Evolutionary conservation across 306 rosid species (phyloP), one percentile per base, ranked within the genome.

Genomic region (Potentilla sterilis): DNA sequence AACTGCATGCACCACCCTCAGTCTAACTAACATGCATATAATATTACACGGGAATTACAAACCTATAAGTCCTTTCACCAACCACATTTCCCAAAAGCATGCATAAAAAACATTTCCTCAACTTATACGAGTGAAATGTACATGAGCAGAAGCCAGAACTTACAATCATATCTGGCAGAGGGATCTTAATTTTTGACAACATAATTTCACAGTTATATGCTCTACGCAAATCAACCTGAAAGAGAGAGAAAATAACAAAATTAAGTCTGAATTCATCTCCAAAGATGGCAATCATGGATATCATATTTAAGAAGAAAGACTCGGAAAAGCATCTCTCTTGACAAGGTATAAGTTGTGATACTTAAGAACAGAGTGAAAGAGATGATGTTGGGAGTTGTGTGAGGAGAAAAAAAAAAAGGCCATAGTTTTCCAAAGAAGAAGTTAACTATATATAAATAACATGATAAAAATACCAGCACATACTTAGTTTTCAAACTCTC

Each of bases 141-240:
- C 54, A 52, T 47, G 18, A 69, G 67, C 13, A 43, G 54, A 81
- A 67, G 24, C 2, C 67, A 47, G 28, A 28, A 82, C 91, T 85
- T 85, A 87, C 91, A 47, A 87, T 80, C 88, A 87, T 80, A 34
- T 87, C 91, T 41, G 91, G 84, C 80, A 87, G 70, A 37, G 91
- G 88, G 58, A 87, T 77, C 81, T 87, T 87, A 64, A 87, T 81
- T 78, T 87, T 87, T 78, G 91, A 82, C 35, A 87, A 88, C 91
- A 87, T 87, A 72, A 87, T 87, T 77, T 87, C 91, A 69, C 87
- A 87, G 72, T 87, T 87, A 70, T 87, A 87, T 44, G 91, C 91
- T 80, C 91, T 79, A 16, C 91, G 88, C 82, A 87, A 74, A 82
- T 87, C 91, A 52, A 87, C 78, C 91, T 87, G 84, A 67, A 59